These are phyloP conservation scores for Silene coronaria DNA, from an alignment of 179 eudicot species.

Conservation along the genomic window DNA sequence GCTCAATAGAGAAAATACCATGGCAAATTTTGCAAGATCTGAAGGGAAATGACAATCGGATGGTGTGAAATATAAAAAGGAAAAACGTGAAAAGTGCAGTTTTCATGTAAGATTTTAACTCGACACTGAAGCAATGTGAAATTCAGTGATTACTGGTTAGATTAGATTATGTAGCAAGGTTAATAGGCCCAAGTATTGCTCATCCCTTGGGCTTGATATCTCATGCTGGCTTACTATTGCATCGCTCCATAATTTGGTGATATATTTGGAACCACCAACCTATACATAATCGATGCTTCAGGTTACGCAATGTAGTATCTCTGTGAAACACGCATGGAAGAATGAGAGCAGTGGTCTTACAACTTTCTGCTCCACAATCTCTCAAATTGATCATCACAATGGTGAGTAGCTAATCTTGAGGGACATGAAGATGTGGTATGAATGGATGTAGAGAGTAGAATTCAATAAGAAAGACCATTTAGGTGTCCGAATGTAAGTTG, in stretches of 20 bases:
- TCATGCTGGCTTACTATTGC: constrained; percentile 55
- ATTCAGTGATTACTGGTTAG: neutral
- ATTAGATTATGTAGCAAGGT: constrained; percentile 40
- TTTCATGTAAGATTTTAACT: neutral
- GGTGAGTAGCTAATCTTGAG: too few relatives aligned
- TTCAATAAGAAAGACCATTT: too few relatives aligned
- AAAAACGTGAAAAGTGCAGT: constrained; percentile 20
- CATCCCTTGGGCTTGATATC: constrained; percentile 47
- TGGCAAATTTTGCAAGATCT: neutral
- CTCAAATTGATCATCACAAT: neutral
- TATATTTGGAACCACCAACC: constrained; percentile 19
- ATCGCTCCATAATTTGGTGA: constrained; percentile 27
- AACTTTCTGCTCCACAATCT: neutral
- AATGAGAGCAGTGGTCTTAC: neutral
- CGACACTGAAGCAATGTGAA: constrained; percentile 10
- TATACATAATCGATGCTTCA: constrained; percentile 16
- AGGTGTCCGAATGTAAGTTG: too few relatives aligned
- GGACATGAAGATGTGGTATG: too few relatives aligned
- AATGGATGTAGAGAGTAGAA: too few relatives aligned
- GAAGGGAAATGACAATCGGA: neutral
- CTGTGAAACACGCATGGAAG: neutral
- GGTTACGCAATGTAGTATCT: neutral
- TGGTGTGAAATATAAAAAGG: too few relatives aligned
- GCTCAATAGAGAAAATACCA: too few relatives aligned
- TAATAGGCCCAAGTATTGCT: constrained; percentile 45